These are phyloP conservation scores for Chaetomium sp. DNA, from an alignment of 2,329 filamentous ascomycete species.

Conservation along the genomic window DNA sequence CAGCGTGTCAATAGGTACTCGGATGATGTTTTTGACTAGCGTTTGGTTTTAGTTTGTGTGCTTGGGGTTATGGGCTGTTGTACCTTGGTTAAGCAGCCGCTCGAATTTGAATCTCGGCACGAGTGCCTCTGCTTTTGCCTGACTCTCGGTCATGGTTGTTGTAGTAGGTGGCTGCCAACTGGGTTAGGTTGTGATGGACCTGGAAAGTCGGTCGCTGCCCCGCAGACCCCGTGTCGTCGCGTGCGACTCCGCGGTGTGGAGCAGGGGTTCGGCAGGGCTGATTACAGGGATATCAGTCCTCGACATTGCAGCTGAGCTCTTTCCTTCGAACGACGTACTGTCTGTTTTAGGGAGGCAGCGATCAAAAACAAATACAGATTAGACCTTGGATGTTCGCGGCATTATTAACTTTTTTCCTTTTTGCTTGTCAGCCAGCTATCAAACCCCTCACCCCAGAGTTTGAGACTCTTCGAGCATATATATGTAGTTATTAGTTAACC, in stretches of 20 bases:
- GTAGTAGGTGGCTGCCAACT: background rate
- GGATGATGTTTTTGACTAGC: background rate
- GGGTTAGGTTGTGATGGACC: background rate
- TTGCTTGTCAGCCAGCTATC: too few relatives aligned
- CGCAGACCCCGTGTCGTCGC: slow-evolving; percentile 14
- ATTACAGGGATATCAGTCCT: background rate
- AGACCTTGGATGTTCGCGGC: too few relatives aligned
- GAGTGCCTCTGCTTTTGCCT: slow-evolving; percentile 39
- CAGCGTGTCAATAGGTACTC: background rate
- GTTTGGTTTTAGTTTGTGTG: background rate
- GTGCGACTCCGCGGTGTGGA: background rate
- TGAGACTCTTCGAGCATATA: too few relatives aligned
- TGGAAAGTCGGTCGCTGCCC: background rate
- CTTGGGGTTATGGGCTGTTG: background rate
- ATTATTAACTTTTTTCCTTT: too few relatives aligned
- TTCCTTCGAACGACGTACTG: background rate
- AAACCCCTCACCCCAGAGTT: too few relatives aligned
- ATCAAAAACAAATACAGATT: too few relatives aligned
- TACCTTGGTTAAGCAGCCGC: slow-evolving; percentile 43
- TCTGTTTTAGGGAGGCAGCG: too few relatives aligned
- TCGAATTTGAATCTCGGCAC: slow-evolving; percentile 43
- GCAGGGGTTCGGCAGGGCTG: background rate
- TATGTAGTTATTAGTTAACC: too few relatives aligned
- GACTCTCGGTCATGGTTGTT: slow-evolving; percentile 32
- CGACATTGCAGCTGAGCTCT: background rate